Evolutionary conservation across 305 asterid species (phyloP).

Genomic region (Fraxinus baroniana): DNA sequence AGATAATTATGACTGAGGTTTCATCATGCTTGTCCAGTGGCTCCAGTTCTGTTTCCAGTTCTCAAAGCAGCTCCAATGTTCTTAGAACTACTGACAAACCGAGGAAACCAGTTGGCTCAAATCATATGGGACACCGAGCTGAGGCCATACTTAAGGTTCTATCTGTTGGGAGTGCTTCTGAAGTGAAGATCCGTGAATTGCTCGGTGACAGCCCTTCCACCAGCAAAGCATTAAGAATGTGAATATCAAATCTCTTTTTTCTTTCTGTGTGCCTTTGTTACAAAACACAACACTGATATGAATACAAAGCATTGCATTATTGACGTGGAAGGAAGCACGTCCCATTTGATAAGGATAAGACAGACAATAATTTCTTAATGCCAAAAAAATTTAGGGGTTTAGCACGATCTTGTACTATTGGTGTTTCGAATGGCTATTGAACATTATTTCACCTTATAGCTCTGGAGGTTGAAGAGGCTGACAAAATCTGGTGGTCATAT

Average conservation of each 20-base stretch:
- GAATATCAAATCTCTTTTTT: constrained; percentile 18
- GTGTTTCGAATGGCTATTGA: neutral
- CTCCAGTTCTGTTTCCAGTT: constrained; percentile 39
- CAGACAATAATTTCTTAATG: neutral
- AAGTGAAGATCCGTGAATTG: constrained; percentile 73
- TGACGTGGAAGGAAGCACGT: neutral
- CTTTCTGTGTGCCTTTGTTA: neutral
- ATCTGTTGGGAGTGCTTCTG: constrained; percentile 65
- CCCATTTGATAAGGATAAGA: neutral
- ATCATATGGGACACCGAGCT: constrained; percentile 62
- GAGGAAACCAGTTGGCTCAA: constrained; percentile 44
- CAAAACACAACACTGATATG: neutral
- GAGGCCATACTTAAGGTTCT: constrained; percentile 64
- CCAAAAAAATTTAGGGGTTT: neutral
- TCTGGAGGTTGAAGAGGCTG: neutral
- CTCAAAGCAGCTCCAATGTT: constrained; percentile 26
- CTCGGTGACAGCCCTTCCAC: constrained; percentile 97
- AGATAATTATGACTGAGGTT: constrained; percentile 42
- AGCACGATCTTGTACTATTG: neutral
- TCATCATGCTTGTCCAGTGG: constrained; percentile 52
- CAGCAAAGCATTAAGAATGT: constrained; percentile 97
- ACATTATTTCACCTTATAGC: neutral
- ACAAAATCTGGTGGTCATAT: constrained; percentile 14
- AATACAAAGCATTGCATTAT: neutral
- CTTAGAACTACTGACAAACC: constrained; percentile 24